phyloP scores from a whole-genome alignment of 768 basidiomycete genomes.

The Rhizopogon rudus region DNA sequence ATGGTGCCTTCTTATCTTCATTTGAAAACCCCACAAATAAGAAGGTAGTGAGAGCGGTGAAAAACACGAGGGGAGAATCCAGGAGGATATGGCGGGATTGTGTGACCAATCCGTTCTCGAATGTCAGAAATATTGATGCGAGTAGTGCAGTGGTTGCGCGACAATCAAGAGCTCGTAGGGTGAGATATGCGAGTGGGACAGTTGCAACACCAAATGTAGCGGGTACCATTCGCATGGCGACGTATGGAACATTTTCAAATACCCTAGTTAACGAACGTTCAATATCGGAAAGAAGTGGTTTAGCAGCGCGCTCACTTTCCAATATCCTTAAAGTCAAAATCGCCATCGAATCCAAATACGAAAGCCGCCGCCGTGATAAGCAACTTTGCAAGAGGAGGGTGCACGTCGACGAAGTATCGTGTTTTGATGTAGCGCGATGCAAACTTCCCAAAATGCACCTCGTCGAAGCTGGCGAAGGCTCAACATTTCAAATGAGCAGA shows the following conservation, averaged over 20 bases:
- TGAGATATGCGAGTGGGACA: conserved; percentile 88
- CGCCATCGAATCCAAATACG: conserved; percentile 82
- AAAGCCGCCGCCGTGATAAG: conserved; percentile 90
- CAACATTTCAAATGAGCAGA: neutral
- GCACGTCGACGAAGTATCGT: conserved; percentile 90
- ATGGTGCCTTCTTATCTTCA: conserved; percentile 81
- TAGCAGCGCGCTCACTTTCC: conserved; percentile 64
- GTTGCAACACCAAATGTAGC: conserved; percentile 86
- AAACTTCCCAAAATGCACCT: conserved; percentile 98
- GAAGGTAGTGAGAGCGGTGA: conserved; percentile 86
- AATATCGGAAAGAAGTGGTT: neutral
- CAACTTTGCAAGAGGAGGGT: conserved; percentile 94
- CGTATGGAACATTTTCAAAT: conserved; percentile 87
- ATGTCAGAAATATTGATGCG: conserved; percentile 86
- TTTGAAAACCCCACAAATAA: conserved; percentile 89
- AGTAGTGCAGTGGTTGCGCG: conserved; percentile 90
- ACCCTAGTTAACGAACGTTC: conserved; percentile 39
- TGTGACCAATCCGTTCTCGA: conserved; percentile 94
- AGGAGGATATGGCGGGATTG: conserved; percentile 97
- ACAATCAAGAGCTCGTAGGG: conserved; percentile 88
- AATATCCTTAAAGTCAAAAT: conserved; percentile 97
- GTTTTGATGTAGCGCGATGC: conserved; percentile 92
- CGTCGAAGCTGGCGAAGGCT: conserved; percentile 70
- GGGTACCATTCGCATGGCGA: conserved; percentile 96
- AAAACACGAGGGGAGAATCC: conserved; percentile 97